A percentile compares a stretch with the other conserved stretches of the same genome.
Conservation (phyloP, 768 basidiomycete species). For the Tricholoma flavovirens region DNA sequence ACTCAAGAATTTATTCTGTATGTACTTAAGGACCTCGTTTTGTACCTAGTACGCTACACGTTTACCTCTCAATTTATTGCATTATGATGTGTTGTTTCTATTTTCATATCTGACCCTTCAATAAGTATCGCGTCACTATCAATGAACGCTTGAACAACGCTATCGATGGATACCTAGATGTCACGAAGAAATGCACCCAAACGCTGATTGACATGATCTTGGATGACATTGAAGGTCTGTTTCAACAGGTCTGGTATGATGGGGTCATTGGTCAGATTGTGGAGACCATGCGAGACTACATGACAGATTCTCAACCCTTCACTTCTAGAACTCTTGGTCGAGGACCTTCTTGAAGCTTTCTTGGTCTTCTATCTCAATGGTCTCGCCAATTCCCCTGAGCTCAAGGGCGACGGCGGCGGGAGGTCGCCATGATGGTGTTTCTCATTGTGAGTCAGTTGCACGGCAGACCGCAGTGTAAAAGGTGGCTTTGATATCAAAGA, state of each 20-base stretch:
- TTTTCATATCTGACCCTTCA: too few species aligned
- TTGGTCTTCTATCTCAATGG: slow-evolving; percentile 87
- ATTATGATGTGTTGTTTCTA: too few species aligned
- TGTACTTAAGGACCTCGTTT: too few species aligned
- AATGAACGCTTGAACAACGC: slow-evolving; percentile 88
- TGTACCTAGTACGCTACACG: too few species aligned
- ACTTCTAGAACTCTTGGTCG: slow-evolving; percentile 85
- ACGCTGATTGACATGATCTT: slow-evolving; percentile 92
- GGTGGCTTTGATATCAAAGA: background rate
- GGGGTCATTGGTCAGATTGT: slow-evolving; percentile 82
- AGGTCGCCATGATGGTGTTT: background rate
- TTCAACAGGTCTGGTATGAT: slow-evolving; percentile 87
- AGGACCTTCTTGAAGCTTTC: slow-evolving; percentile 89
- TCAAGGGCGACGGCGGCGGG: slow-evolving; percentile 60
- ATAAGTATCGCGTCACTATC: slow-evolving; percentile 61
- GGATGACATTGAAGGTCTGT: slow-evolving; percentile 84
- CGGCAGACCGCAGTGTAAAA: background rate
- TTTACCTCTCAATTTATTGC: too few species aligned
- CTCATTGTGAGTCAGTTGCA: background rate
- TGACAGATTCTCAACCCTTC: slow-evolving; percentile 86
- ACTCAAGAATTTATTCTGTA: too few species aligned
- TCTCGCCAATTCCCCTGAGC: slow-evolving; percentile 75
- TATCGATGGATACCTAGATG: slow-evolving; percentile 97
- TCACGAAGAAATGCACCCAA: slow-evolving; percentile 95
- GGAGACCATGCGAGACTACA: slow-evolving; percentile 95